phyloP scores from a whole-genome alignment of 2,329 filamentous ascomycete genomes.

The Phialocephala subalpina region DNA sequence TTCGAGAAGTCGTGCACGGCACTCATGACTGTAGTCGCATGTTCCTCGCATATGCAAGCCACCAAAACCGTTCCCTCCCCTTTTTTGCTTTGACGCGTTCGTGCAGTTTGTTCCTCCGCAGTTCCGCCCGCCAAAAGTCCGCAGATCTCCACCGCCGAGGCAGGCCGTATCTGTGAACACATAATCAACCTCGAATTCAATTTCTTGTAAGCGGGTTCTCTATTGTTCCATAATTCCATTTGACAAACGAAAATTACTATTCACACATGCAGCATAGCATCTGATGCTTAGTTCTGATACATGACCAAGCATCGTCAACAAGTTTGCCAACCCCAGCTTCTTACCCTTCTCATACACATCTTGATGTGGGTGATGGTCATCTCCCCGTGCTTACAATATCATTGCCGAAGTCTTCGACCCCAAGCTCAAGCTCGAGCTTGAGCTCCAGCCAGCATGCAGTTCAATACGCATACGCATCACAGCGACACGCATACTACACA shows the following conservation, averaged over 20 bases:
- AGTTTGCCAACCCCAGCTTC: background rate
- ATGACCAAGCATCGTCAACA: conserved; percentile 2
- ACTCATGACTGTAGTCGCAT: conserved; percentile 2
- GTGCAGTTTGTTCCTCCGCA: background rate
- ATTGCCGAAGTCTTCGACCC: background rate
- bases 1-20: conserved; percentile 4
- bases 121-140: background rate
- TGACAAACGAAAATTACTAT: background rate
- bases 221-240: background rate
- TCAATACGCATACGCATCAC: background rate
- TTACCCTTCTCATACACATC: background rate
- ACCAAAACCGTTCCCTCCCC: background rate
- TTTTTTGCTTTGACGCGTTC: background rate
- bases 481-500: conserved; percentile 2
- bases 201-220: background rate
- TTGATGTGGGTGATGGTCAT: background rate
- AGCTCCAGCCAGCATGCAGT: background rate
- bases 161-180: background rate
- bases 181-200: background rate
- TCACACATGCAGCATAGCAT: background rate
- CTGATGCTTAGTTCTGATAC: background rate
- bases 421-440: background rate
- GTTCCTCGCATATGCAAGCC: conserved; percentile 12
- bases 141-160: background rate
- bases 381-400: background rate